phyloP scores from a whole-genome alignment of 441 rosid genomes.

The Populus hybrid region DNA sequence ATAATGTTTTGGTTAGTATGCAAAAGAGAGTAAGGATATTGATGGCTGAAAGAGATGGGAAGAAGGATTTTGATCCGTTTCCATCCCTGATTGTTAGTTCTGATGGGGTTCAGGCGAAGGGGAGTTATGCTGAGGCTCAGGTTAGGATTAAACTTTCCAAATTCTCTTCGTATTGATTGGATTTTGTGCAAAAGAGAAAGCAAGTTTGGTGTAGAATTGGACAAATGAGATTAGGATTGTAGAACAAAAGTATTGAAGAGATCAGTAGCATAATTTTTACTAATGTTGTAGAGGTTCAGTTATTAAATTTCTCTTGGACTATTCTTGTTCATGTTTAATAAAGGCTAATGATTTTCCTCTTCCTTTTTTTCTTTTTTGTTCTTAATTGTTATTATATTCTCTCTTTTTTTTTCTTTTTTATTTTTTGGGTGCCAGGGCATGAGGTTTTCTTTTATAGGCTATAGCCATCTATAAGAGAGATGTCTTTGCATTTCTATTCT shows the following conservation, averaged over 20 bases:
- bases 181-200: not conserved
- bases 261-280: not conserved
- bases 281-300: not conserved
- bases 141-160: conserved; percentile 27
- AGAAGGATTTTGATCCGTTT: conserved; percentile 59
- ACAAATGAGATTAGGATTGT: not conserved
- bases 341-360: too few relatives aligned
- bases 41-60: conserved; percentile 60
- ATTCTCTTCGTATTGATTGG: not conserved
- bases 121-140: conserved; percentile 95
- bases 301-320: too few relatives aligned
- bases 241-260: not conserved
- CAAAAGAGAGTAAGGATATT: conserved; percentile 79
- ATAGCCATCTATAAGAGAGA: too few relatives aligned
- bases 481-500: too few relatives aligned
- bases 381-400: too few relatives aligned
- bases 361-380: too few relatives aligned
- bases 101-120: conserved; percentile 64
- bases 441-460: too few relatives aligned
- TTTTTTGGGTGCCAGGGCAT: too few relatives aligned
- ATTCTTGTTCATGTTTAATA: too few relatives aligned
- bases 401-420: too few relatives aligned
- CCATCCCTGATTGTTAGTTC: conserved; percentile 68
- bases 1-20: conserved; percentile 78
- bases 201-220: not conserved